Evolutionary conservation across 2,329 filamentous ascomycete genomes (phyloP).

Genomic region (Cladosporium sp.): DNA sequence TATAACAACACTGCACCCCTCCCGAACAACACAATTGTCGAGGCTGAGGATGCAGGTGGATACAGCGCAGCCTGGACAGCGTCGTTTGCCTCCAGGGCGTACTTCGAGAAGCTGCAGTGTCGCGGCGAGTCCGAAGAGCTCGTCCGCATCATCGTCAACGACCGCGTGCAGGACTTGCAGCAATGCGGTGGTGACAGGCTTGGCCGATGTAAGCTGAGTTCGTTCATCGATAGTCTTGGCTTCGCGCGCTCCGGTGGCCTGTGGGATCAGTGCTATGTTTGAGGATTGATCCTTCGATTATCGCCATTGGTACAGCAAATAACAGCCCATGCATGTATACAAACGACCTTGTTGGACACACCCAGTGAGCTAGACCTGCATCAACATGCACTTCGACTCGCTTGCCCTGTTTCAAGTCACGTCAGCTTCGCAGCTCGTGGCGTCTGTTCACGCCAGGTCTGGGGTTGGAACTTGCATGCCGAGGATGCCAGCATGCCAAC

Average conservation of each 20-base stretch:
- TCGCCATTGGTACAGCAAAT: too few relatives aligned
- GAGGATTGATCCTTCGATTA: too few relatives aligned
- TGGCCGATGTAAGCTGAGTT: slow-evolving; percentile 65
- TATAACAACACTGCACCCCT: slow-evolving; percentile 61
- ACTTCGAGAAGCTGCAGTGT: slow-evolving; percentile 84
- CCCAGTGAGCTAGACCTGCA: too few relatives aligned
- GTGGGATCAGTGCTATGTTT: slow-evolving; percentile 61
- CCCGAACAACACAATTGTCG: slow-evolving; percentile 43
- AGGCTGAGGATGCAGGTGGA: slow-evolving; percentile 55
- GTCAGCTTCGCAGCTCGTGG: too few relatives aligned
- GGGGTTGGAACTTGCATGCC: too few relatives aligned
- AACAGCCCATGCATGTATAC: too few relatives aligned
- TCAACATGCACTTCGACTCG: too few relatives aligned
- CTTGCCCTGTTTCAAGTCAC: too few relatives aligned
- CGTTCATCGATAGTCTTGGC: slow-evolving; percentile 69
- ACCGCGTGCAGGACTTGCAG: slow-evolving; percentile 68
- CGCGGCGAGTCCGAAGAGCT: slow-evolving; percentile 57
- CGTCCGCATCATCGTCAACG: slow-evolving; percentile 78
- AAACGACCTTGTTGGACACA: too few relatives aligned
- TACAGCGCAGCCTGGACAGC: slow-evolving; percentile 76
- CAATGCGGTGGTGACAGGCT: slow-evolving; percentile 66
- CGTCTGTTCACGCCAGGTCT: too few relatives aligned
- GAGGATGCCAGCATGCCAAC: too few relatives aligned
- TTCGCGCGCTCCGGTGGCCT: slow-evolving; percentile 70
- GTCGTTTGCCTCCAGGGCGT: slow-evolving; percentile 75